Base-by-base conservation (phyloP, 2,329 filamentous ascomycete species). In the Trichoderma lentiforme region DNA sequence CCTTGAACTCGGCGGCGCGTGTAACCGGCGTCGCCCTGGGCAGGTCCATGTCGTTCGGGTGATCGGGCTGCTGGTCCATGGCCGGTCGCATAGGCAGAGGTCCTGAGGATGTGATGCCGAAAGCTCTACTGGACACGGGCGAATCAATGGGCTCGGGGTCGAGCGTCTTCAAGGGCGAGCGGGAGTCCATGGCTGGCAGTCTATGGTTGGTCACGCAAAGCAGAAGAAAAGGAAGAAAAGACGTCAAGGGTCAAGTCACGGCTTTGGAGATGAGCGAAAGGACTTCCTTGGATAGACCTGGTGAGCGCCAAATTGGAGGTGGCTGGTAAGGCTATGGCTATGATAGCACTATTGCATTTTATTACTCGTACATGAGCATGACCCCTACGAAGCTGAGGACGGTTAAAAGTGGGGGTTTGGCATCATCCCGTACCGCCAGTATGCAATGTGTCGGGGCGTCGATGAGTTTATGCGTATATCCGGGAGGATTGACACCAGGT, bases 51-150 rank as follows among this genome's bases (percentile, higher is more conserved):
- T 75, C 75, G 60, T 71, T 63, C 2, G 76, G 73, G 28, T 75
- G 76, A n/a, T 77, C 74, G 36, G 76, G 74, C 26, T 76, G 76
- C 7, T 72, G 72, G 61, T 75, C 76, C 21, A 73, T 73, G 7
- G 72, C 74, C 9, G 73, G 73, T 8, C 75, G 74, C 36, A 76
- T 34, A n/a, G 73, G 73, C 18, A 77, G 71, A 4, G 70, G 53
- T 21, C 63, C 53, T 14, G 63, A 43, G 3, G 36, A 39, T 11
- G 70, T 56, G 69, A 51, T 28, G 69, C 51, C 47, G 34, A 47
- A 71, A 15, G 53, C 26, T 68, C 51, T 58, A 56, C 32, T 72
- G 64, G 63, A 32, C 21, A 15, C 34, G 34, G 70, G 70, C 15
- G 64, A 72, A 12, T 68, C 64, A 36, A 72, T 69, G 57, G 70